Evolutionary conservation across 768 basidiomycete genomes (phyloP).

Genomic region (Suillus decipiens): DNA sequence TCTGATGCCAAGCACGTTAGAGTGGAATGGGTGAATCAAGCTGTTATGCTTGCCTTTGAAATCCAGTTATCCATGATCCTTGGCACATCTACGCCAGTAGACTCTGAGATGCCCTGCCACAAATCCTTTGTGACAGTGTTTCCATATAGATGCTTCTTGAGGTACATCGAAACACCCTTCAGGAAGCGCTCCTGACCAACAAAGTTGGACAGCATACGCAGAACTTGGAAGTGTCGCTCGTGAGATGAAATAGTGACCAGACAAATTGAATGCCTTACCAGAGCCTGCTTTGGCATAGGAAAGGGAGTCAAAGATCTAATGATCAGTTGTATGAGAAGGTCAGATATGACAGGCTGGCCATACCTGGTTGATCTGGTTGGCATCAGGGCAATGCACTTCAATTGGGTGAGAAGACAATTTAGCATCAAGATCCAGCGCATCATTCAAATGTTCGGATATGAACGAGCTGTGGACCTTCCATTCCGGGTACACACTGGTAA

Average conservation of each 20-base stretch:
- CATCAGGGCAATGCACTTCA: conserved; percentile 87
- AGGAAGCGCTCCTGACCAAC: conserved; percentile 90
- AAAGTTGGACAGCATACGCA: conserved; percentile 89
- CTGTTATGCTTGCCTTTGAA: conserved; percentile 51
- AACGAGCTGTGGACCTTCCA: conserved; percentile 86
- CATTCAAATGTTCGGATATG: conserved; percentile 72
- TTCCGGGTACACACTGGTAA: conserved; percentile 61
- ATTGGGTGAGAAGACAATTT: conserved; percentile 90
- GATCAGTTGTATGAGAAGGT: neutral
- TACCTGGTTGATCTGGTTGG: conserved; percentile 80
- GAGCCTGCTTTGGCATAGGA: conserved; percentile 87
- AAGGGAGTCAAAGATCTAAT: conserved; percentile 86
- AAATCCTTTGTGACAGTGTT: conserved; percentile 87
- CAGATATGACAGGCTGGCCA: neutral
- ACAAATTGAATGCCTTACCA: conserved; percentile 39
- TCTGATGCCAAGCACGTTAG: conserved; percentile 30
- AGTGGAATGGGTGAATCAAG: neutral
- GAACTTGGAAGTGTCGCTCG: conserved; percentile 45
- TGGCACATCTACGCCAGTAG: conserved; percentile 73
- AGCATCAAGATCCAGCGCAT: conserved; percentile 81
- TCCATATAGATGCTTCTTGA: conserved; percentile 83
- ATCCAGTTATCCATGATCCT: conserved; percentile 93
- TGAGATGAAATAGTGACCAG: neutral
- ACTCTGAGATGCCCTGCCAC: conserved; percentile 80
- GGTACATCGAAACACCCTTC: conserved; percentile 86